phyloP scores from a whole-genome alignment of 2,329 filamentous ascomycete genomes.

The Diaporthe australafricana region DNA sequence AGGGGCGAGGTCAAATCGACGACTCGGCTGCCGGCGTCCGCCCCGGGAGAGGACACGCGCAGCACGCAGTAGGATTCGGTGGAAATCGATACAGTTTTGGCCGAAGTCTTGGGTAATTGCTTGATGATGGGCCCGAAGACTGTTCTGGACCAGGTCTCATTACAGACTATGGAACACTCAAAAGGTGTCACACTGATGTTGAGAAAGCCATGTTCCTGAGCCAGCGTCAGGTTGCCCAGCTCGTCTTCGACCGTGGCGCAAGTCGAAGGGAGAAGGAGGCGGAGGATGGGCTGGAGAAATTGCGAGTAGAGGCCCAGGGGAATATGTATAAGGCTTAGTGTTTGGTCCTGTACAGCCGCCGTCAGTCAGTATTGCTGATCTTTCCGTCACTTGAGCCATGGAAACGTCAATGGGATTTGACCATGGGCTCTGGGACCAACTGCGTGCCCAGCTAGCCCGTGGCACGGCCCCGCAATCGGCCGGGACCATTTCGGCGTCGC shows the following conservation, averaged over 20 bases:
- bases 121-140: conserved; percentile 81
- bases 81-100: conserved; percentile 76
- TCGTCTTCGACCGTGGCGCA: conserved; percentile 51
- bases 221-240: conserved; percentile 60
- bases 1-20: conserved; percentile 91
- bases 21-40: conserved; percentile 91
- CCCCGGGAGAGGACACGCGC: conserved; percentile 88
- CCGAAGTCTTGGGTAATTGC: conserved; percentile 66
- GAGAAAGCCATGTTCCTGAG: conserved; percentile 81
- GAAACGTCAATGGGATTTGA: neutral
- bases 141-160: conserved; percentile 76
- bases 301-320: conserved; percentile 81
- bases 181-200: conserved; percentile 94
- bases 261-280: conserved; percentile 78
- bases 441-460: neutral
- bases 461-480: conserved; percentile 28
- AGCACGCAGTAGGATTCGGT: conserved; percentile 88
- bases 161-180: conserved; percentile 93
- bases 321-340: conserved; percentile 90
- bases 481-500: conserved; percentile 7
- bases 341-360: conserved; percentile 75
- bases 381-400: neutral
- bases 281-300: conserved; percentile 89
- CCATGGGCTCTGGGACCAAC: neutral
- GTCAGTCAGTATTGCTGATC: conserved; percentile 41